These are phyloP conservation scores for Emmonsia crescens DNA, from an alignment of 2,329 filamentous ascomycete species.

Conservation along the genomic window DNA sequence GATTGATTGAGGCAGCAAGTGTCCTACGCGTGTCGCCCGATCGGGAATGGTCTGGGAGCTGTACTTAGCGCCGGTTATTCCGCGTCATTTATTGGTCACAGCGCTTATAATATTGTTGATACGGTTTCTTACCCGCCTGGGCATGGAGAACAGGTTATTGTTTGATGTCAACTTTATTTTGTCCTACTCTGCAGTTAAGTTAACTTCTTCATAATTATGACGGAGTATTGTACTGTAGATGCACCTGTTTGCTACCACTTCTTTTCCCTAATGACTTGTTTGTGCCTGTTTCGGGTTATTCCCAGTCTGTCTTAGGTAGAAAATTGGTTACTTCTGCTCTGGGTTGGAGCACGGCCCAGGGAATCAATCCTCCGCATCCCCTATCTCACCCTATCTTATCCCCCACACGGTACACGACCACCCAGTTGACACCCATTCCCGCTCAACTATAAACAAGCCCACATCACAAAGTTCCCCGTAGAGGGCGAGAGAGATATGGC, in stretches of 20 bases:
- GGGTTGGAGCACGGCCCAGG: too few relatives aligned
- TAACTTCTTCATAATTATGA: background rate
- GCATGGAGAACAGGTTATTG: too few relatives aligned
- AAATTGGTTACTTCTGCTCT: too few relatives aligned
- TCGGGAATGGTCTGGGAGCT: slow-evolving; percentile 6
- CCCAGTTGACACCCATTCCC: background rate
- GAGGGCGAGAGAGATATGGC: slow-evolving; percentile 22
- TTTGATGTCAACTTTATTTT: too few relatives aligned
- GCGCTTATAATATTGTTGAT: background rate
- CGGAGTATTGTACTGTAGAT: background rate
- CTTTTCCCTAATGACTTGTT: background rate
- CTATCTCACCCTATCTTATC: background rate
- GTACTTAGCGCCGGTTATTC: background rate
- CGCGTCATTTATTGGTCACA: background rate
- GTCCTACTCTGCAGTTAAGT: background rate
- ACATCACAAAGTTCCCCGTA: slow-evolving; percentile 2
- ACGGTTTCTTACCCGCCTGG: background rate
- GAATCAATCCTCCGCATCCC: background rate
- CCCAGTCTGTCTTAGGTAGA: background rate
- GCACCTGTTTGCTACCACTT: background rate
- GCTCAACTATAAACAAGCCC: background rate
- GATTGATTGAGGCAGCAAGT: slow-evolving; percentile 11
- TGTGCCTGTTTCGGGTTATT: background rate
- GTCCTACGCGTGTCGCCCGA: slow-evolving; percentile 10
- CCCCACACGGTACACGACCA: too few relatives aligned